Evolutionary conservation across 192 early-diverging fungal species (phyloP).

Genomic region (Allomyces javanicus): DNA sequence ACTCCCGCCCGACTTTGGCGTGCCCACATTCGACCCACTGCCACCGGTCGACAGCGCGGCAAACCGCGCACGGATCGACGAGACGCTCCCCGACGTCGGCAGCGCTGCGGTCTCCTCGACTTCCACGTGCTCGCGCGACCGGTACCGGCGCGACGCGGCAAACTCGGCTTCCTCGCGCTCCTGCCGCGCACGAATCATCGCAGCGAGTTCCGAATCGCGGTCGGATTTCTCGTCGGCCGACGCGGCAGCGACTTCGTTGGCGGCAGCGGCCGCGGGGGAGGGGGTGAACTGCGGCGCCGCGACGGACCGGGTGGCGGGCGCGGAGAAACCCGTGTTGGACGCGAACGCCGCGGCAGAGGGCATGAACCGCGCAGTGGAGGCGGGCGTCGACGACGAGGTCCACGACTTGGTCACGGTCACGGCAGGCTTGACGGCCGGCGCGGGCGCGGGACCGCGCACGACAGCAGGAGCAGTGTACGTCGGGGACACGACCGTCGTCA

Average conservation of each 20-base stretch:
- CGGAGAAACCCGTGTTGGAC: not conserved
- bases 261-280: not conserved
- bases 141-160: not conserved
- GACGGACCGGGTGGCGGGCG: not conserved
- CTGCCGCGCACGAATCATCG: not conserved
- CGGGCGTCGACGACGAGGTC: not conserved
- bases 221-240: not conserved
- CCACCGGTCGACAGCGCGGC: not conserved
- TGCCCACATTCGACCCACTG: too few species aligned
- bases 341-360: not conserved
- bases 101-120: not conserved
- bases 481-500: not conserved
- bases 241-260: not conserved
- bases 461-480: too few species aligned
- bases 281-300: not conserved
- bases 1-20: not conserved
- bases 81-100: not conserved
- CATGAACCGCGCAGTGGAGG: not conserved
- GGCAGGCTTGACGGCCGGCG: too few species aligned
- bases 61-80: not conserved
- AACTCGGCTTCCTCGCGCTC: not conserved
- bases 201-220: not conserved
- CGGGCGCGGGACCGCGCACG: too few species aligned
- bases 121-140: not conserved
- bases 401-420: not conserved